A percentile compares a stretch with the other conserved stretches of the same genome.
These are phyloP conservation scores for Aspergillus sp. DNA, from an alignment of 2,329 filamentous ascomycete species.

Conservation along the genomic window DNA sequence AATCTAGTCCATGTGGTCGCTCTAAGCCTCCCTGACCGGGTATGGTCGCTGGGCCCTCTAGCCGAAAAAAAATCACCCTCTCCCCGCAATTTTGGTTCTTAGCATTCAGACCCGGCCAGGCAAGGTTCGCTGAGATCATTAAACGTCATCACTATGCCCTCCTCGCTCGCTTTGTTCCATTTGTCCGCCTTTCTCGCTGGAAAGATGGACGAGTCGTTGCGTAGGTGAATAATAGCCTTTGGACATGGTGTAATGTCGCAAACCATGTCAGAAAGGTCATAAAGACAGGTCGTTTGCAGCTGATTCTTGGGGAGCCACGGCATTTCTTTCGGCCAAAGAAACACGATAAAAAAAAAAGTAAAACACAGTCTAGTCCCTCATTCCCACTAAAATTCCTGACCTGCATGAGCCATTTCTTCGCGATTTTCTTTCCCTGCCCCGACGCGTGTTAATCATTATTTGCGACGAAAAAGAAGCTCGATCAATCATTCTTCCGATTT, in stretches of 20 bases:
- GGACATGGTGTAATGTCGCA: slow-evolving; percentile 2
- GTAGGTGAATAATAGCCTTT: neutral
- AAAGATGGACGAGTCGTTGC: neutral
- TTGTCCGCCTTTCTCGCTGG: slow-evolving; percentile 2
- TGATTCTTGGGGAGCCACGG: neutral
- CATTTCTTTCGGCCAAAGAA: neutral
- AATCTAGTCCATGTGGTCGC: slow-evolving; percentile 4
- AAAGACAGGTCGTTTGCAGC: slow-evolving; percentile 12
- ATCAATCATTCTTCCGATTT: slow-evolving; percentile 9
- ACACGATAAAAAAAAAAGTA: neutral
- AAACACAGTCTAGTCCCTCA: neutral
- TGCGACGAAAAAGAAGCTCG: slow-evolving; percentile 8
- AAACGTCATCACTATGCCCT: slow-evolving; percentile 20
- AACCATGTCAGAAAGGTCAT: neutral
- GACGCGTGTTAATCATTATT: slow-evolving; percentile 11
- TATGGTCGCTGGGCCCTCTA: slow-evolving; percentile 9
- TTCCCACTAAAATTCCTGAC: neutral
- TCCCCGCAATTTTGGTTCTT: slow-evolving; percentile 21
- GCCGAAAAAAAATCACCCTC: slow-evolving; percentile 10
- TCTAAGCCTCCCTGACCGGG: slow-evolving; percentile 11
- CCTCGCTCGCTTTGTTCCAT: slow-evolving; percentile 8
- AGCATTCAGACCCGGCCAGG: slow-evolving; percentile 1
- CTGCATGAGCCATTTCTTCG: slow-evolving; percentile 18
- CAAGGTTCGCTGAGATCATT: slow-evolving; percentile 14
- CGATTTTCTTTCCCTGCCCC: slow-evolving; percentile 2